phyloP scores from a whole-genome alignment of 257 asterid species.

The Solanum paucissectum region DNA sequence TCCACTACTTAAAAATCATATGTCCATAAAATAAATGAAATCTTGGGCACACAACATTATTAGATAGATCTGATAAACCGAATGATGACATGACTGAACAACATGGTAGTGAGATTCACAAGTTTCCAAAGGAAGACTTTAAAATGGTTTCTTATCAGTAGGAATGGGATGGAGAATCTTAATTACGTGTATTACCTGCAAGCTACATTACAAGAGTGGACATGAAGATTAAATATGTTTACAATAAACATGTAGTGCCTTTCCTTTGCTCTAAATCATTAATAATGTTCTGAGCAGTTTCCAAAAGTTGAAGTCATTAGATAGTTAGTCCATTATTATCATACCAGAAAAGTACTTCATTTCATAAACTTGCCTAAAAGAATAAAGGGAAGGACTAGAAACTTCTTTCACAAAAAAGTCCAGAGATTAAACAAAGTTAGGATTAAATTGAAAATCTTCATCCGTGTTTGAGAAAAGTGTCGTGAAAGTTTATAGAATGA shows the following conservation, averaged over 20 bases:
- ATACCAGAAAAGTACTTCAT: no score
- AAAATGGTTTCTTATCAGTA: neutral
- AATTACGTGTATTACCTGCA: neutral
- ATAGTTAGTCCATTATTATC: no score
- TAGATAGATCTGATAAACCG: neutral
- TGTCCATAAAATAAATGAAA: neutral
- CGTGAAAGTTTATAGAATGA: no score
- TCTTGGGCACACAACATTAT: no score
- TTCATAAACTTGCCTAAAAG: no score
- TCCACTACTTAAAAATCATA: neutral
- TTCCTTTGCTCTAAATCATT: slow-evolving; percentile 30
- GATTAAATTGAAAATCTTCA: no score
- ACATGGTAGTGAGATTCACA: neutral
- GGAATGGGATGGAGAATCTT: neutral
- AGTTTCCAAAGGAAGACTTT: neutral
- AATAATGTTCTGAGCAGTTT: no score
- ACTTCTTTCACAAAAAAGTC: no score
- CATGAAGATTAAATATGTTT: slow-evolving; percentile 10
- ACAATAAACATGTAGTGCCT: slow-evolving; percentile 16
- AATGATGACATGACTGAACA: neutral
- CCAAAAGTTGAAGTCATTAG: no score
- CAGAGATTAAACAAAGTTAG: no score
- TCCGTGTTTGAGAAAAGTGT: no score
- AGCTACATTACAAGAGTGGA: neutral
- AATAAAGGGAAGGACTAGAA: no score